A percentile compares a stretch with the other conserved stretches of the same genome.
These are phyloP conservation scores for Cladosporium sp. DNA, from an alignment of 2,329 filamentous ascomycete genomes.

Conservation along the genomic window DNA sequence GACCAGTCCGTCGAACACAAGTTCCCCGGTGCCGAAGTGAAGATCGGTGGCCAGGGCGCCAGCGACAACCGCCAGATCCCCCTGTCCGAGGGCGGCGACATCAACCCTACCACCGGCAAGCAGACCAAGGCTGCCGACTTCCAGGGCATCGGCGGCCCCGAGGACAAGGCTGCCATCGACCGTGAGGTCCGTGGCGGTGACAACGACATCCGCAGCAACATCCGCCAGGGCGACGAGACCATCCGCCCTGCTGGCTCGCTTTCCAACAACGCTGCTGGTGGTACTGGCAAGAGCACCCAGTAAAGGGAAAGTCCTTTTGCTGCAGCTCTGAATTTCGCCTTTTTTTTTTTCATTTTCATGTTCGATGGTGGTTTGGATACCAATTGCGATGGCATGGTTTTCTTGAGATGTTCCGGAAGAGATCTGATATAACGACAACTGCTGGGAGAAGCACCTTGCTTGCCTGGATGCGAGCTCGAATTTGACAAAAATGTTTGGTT, in stretches of 20 bases:
- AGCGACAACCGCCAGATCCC: constrained; percentile 52
- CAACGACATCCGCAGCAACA: constrained; percentile 43
- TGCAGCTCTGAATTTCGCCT: not conserved
- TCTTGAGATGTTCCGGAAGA: not conserved
- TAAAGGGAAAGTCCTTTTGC: not conserved
- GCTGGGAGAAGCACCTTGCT: not conserved
- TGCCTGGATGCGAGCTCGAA: not conserved
- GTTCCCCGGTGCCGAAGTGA: constrained; percentile 49
- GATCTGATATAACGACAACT: not conserved
- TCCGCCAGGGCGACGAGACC: constrained; percentile 39
- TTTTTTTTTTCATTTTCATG: not conserved
- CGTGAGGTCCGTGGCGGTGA: constrained; percentile 42
- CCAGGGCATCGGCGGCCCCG: constrained; percentile 50
- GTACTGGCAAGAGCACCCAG: constrained; percentile 21
- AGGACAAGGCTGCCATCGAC: constrained; percentile 44
- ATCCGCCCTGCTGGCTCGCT: constrained; percentile 22
- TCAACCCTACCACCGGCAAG: constrained; percentile 27
- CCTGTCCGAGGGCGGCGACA: constrained; percentile 44
- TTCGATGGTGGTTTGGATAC: constrained; percentile 6
- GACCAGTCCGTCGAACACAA: constrained; percentile 42
- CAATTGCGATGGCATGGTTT: not conserved
- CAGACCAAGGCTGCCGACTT: constrained; percentile 51
- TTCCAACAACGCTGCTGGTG: constrained; percentile 20
- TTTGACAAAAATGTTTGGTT: not conserved
- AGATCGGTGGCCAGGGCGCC: constrained; percentile 45